Percentiles rank a stretch among this genome's conserved stretches.
Conservation (phyloP, 2,329 filamentous ascomycete species). For the Celoporthe dispersa region DNA sequence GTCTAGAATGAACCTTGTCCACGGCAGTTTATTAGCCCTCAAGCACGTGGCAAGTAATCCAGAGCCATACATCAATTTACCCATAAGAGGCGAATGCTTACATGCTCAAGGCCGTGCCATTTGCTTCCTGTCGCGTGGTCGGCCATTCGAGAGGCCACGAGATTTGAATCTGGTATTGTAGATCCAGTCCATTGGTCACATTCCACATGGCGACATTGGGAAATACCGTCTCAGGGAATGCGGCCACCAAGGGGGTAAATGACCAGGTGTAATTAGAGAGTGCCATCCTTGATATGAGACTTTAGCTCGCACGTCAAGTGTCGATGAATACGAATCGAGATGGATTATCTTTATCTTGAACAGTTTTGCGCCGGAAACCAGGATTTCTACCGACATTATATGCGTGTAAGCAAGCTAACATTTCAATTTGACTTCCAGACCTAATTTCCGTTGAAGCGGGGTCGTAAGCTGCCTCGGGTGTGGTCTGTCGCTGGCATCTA, state of each 20-base stretch:
- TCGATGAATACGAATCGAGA: neutral
- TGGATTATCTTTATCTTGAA: neutral
- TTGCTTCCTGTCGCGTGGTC: slow-evolving; percentile 12
- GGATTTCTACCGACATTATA: neutral
- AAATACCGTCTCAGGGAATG: slow-evolving; percentile 26
- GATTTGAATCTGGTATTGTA: slow-evolving; percentile 29
- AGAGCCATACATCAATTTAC: neutral
- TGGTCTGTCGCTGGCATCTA: neutral
- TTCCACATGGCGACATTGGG: slow-evolving; percentile 31
- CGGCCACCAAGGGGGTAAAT: slow-evolving; percentile 25
- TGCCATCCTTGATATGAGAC: slow-evolving; percentile 10
- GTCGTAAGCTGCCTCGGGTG: neutral
- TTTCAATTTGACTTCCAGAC: neutral
- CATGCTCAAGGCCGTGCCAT: slow-evolving; percentile 21
- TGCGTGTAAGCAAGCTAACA: neutral
- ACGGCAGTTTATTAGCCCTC: neutral
- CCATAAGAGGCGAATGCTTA: neutral
- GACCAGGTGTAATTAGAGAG: slow-evolving; percentile 34
- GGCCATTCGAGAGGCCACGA: slow-evolving; percentile 32
- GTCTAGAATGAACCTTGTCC: slow-evolving; percentile 35
- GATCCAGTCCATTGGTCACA: slow-evolving; percentile 27
- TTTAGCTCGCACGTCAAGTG: neutral
- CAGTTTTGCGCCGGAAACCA: neutral
- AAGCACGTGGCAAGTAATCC: neutral
- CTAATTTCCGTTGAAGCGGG: neutral